Evolutionary conservation across 768 basidiomycete species (phyloP).

Genomic region (Infundibulicybe gibba): DNA sequence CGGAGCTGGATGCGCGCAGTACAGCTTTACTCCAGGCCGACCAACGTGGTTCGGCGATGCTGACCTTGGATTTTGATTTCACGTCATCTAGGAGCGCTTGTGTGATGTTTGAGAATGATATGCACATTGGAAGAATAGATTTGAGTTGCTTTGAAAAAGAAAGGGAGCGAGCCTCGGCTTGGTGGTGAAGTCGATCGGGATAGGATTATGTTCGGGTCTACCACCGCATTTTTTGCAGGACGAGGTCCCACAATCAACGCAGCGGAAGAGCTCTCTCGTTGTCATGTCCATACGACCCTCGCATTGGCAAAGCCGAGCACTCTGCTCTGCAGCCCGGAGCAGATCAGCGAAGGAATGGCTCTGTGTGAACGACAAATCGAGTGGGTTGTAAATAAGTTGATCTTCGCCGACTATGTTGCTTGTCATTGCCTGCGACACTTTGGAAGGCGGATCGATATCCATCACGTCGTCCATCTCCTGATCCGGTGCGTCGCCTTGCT

Average conservation of each 20-base stretch:
- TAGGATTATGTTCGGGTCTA: slow-evolving; percentile 82
- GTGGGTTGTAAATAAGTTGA: slow-evolving; percentile 52
- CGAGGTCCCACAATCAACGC: slow-evolving; percentile 72
- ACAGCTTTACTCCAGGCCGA: slow-evolving; percentile 66
- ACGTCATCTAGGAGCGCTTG: slow-evolving; percentile 49
- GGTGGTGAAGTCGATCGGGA: slow-evolving; percentile 44
- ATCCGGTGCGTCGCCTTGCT: slow-evolving; percentile 34
- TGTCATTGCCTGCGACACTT: slow-evolving; percentile 19
- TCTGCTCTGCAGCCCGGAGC: slow-evolving; percentile 60
- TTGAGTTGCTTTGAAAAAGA: slow-evolving; percentile 76
- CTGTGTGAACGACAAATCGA: slow-evolving; percentile 64
- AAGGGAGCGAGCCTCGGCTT: slow-evolving; percentile 67
- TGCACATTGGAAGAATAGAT: slow-evolving; percentile 81
- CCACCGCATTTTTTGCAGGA: slow-evolving; percentile 87
- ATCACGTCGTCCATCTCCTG: slow-evolving; percentile 35
- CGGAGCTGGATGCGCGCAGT: slow-evolving; percentile 48
- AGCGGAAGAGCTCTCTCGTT: slow-evolving; percentile 58
- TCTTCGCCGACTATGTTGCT: slow-evolving; percentile 74
- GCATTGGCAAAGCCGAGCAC: slow-evolving; percentile 82
- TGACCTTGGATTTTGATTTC: slow-evolving; percentile 30
- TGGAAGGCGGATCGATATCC: slow-evolving; percentile 38
- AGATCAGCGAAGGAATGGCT: slow-evolving; percentile 47
- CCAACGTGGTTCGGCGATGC: slow-evolving; percentile 61
- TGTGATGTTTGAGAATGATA: slow-evolving; percentile 53
- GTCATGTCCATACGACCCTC: slow-evolving; percentile 85